These are phyloP conservation scores for Beauveria sp. DNA, from an alignment of 2,329 filamentous ascomycete genomes.

Conservation along the genomic window DNA sequence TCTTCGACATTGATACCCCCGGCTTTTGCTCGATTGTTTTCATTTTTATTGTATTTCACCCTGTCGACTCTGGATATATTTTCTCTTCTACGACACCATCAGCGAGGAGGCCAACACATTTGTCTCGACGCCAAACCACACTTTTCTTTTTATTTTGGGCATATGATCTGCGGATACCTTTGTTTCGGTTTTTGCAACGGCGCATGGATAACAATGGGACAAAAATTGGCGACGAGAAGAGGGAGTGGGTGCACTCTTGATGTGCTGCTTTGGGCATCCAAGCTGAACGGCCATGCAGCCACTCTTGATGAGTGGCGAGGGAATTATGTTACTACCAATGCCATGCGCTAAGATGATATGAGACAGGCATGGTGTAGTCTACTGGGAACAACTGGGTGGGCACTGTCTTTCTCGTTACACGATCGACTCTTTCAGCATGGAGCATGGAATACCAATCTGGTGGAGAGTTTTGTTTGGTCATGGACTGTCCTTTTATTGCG, in stretches of 20 bases:
- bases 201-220: background rate
- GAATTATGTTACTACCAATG: background rate
- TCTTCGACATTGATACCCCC: slow-evolving; percentile 14
- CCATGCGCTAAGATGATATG: background rate
- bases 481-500: background rate
- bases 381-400: background rate
- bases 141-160: slow-evolving; percentile 4
- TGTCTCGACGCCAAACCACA: background rate
- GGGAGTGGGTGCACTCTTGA: background rate
- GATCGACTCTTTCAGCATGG: background rate
- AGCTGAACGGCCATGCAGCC: background rate
- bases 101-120: background rate
- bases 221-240: background rate
- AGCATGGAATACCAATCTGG: background rate
- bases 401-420: background rate
- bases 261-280: background rate
- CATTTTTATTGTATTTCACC: slow-evolving; percentile 7
- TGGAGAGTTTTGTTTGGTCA: background rate
- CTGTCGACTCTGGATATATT: slow-evolving; percentile 11
- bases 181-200: slow-evolving; percentile 2
- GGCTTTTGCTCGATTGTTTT: slow-evolving; percentile 9
- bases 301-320: background rate
- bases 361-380: background rate
- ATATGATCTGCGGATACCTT: slow-evolving; percentile 3
- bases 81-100: slow-evolving; percentile 7